Evolutionary conservation across 495 filamentous ascomycete genomes (phyloP), one percentile per base, ranked within the genome.

Genomic region (Hypomontagnella monticulosa): DNA sequence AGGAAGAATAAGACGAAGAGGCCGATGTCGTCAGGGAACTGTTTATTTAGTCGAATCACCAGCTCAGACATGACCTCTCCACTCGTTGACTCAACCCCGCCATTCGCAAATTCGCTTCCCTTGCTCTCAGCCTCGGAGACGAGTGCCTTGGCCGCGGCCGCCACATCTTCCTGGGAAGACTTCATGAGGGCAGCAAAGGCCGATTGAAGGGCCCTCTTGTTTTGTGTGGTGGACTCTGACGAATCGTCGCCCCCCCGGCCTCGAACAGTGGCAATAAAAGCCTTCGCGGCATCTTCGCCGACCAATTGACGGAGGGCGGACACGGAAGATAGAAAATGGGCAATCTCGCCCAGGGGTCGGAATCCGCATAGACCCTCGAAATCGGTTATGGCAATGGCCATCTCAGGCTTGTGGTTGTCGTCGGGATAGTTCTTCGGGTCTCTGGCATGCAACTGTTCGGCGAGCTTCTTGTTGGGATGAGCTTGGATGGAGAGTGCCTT

Each of bases 321-420:
- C 4, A 97, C 83, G 1, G 85, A 85, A 14, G 86, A 78, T 8
- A 99, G 83, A 75, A 98, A 97, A 73, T 96, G 91, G 2, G 87
- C 80, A 47, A 97, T 94, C 77, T 99, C 92, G 18, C 72, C 82
- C 9, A 98, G 78, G 0, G 95, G 95, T 12, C 95, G 87, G 81
- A 99, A 99, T 12, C 95, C 94, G 71, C 95, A 99, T 23, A 99
- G 83, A 5, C 95, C 95, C 71, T 97, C 95, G 63, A 99, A 99
- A 2, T 91, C 89, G 1, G 95, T 97, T 72, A 99, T 88, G 53
- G 95, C 95, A 71, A 99, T 97, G 54, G 94, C 91, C 95, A 99
- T 99, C 77, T 99, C 95, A 43, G 95, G 95, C 77, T 99, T 99
- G 81, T 99, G 95, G 76, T 99, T 99, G 79, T 97, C 94, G 83